phyloP scores from a whole-genome alignment of 371 early-diverging fungal species.

The Lichtheimia ramosa region DNA sequence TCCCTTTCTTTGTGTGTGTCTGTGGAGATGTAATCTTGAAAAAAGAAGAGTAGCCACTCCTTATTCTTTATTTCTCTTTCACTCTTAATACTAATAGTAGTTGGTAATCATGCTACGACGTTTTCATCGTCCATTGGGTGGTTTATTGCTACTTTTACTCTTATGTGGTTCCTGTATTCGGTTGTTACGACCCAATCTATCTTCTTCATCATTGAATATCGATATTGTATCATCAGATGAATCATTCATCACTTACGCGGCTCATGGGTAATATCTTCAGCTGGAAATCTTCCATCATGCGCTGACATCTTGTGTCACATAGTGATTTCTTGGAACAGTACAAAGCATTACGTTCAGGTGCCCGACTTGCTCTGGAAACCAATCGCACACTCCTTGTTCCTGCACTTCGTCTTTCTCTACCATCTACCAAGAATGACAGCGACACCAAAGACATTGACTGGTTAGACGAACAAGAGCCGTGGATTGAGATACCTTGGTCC shows the following conservation, averaged over 20 bases:
- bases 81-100: background rate
- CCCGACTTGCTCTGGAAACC: conserved; percentile 30
- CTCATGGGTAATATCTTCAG: too few species aligned
- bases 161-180: too few species aligned
- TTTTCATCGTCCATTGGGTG: conserved; percentile 5
- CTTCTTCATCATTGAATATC: too few species aligned
- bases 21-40: background rate
- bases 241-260: too few species aligned
- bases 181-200: too few species aligned
- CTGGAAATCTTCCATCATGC: too few species aligned
- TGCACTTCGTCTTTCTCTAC: conserved; percentile 14
- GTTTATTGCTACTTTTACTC: background rate
- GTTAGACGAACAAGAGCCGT: conserved; percentile 7
- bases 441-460: background rate
- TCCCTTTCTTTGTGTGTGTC: too few species aligned
- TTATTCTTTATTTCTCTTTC: background rate
- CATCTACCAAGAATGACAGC: too few species aligned
- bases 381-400: conserved; percentile 33
- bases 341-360: conserved; percentile 29
- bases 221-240: too few species aligned
- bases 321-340: conserved; percentile 23
- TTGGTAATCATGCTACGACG: background rate
- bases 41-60: background rate
- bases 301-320: background rate
- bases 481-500: conserved; percentile 19